A percentile compares a stretch with the other conserved stretches of the same genome.
Conservation (phyloP, 1,284 basidiomycete genomes). For the Ganoderma lucidum region DNA sequence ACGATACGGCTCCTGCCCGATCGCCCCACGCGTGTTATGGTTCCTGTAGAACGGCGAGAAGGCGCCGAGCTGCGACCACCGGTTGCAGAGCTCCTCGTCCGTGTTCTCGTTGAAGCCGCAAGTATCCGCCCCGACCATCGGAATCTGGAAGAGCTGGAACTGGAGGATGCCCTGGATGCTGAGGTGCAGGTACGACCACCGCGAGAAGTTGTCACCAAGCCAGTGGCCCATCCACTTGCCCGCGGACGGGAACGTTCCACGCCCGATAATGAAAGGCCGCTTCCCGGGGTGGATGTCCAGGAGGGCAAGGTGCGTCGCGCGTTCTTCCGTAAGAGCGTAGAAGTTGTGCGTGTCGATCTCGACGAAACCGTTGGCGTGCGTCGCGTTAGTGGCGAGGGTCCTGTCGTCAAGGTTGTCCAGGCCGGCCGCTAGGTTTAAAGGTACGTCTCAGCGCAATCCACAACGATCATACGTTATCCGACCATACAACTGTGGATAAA, state of each 20-base stretch:
- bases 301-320: conserved; percentile 65
- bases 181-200: conserved; percentile 68
- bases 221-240: conserved; percentile 70
- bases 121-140: conserved; percentile 71
- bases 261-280: conserved; percentile 71
- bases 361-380: conserved; percentile 58
- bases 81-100: conserved; percentile 79
- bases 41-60: conserved; percentile 79
- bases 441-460: conserved; percentile 10
- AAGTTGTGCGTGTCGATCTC: conserved; percentile 73
- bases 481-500: conserved; percentile 72
- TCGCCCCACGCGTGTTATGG: conserved; percentile 67
- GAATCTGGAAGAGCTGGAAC: conserved; percentile 81
- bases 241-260: conserved; percentile 71
- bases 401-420: conserved; percentile 49
- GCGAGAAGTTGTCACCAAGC: conserved; percentile 66
- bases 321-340: conserved; percentile 71
- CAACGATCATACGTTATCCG: conserved; percentile 9
- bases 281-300: conserved; percentile 57
- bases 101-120: conserved; percentile 71
- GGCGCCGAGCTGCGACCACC: conserved; percentile 84
- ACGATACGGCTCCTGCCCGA: conserved; percentile 76
- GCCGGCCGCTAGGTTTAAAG: conserved; percentile 47
- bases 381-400: conserved; percentile 68
- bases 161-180: conserved; percentile 77